Percentiles rank a stretch among this genome's conserved stretches.
These are phyloP conservation scores for Kappamyces sp. DNA, from an alignment of 192 early-diverging fungal genomes.

Conservation along the genomic window DNA sequence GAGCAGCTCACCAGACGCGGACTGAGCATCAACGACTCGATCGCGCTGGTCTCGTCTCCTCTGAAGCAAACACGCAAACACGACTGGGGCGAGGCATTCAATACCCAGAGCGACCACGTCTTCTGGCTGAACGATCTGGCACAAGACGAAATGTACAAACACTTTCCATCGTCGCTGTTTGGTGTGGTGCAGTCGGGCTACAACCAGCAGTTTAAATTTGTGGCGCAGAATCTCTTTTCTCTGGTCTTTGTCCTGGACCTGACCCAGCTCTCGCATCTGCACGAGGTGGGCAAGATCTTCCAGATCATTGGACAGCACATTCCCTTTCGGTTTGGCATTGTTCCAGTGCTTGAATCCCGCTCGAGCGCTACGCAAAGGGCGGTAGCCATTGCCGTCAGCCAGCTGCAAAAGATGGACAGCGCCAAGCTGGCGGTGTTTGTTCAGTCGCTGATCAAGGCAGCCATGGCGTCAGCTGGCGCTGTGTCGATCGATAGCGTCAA, in stretches of 20 bases:
- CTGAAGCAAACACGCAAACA: background rate
- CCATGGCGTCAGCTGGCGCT: background rate
- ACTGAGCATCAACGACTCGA: slow-evolving; percentile 22
- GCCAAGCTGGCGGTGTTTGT: too few species aligned
- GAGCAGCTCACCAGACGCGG: slow-evolving; percentile 16
- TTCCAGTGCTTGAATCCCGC: slow-evolving; percentile 50
- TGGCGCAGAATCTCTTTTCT: slow-evolving; percentile 75
- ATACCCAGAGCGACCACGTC: slow-evolving; percentile 68
- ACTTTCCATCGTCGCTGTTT: background rate
- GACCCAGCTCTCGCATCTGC: slow-evolving; percentile 46
- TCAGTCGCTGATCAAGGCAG: background rate
- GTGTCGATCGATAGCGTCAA: background rate
- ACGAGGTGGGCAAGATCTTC: slow-evolving; percentile 49
- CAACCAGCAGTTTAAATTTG: slow-evolving; percentile 64
- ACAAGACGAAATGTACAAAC: slow-evolving; percentile 66
- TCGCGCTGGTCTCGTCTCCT: slow-evolving; percentile 18
- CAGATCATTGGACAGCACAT: slow-evolving; percentile 51
- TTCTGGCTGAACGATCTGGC: slow-evolving; percentile 93
- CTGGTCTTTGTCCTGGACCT: slow-evolving; percentile 73
- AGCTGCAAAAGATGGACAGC: too few species aligned
- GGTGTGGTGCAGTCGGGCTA: slow-evolving; percentile 57
- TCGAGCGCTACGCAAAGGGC: too few species aligned
- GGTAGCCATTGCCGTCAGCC: too few species aligned
- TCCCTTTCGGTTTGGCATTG: slow-evolving; percentile 83
- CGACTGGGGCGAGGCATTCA: slow-evolving; percentile 57